phyloP scores from a whole-genome alignment of 73 alveolate genomes.

The Paramecium primaurelia region DNA sequence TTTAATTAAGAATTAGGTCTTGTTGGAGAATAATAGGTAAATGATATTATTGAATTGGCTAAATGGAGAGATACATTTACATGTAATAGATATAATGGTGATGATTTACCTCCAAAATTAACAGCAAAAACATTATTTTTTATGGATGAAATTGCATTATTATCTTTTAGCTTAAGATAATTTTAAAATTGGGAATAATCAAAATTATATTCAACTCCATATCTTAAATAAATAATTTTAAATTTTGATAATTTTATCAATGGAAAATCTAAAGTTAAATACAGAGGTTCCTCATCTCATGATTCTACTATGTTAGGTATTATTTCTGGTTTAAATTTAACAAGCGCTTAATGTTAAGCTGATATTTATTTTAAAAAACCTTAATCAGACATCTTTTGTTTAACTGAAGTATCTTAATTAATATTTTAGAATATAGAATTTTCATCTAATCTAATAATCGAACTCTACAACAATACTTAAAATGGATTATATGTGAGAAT shows the following conservation, averaged over 20 bases:
- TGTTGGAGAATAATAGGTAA: neutral
- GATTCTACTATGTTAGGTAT: constrained; percentile 40
- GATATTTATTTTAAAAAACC: neutral
- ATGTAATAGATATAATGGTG: constrained; percentile 1
- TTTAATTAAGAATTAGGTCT: neutral
- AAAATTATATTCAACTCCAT: constrained; percentile 35
- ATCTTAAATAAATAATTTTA: neutral
- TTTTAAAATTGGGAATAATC: constrained; percentile 9
- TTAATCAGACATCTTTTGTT: neutral
- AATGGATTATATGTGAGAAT: neutral
- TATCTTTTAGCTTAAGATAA: neutral
- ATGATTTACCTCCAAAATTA: neutral
- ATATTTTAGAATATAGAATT: constrained; percentile 7
- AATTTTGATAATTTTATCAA: constrained; percentile 6
- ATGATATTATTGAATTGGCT: neutral
- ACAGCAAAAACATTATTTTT: neutral
- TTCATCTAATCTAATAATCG: constrained; percentile 45
- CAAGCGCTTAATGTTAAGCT: constrained; percentile 41
- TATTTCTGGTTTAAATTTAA: constrained; percentile 44
- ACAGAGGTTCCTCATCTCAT: constrained; percentile 27
- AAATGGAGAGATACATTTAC: constrained; percentile 48
- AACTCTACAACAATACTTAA: neutral
- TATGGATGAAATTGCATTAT: neutral
- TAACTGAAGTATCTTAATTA: neutral
- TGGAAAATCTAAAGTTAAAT: neutral